Percentiles rank a stretch among this genome's conserved stretches.
phyloP scores from a whole-genome alignment of 441 rosid species.

The Omphalea diandra region DNA sequence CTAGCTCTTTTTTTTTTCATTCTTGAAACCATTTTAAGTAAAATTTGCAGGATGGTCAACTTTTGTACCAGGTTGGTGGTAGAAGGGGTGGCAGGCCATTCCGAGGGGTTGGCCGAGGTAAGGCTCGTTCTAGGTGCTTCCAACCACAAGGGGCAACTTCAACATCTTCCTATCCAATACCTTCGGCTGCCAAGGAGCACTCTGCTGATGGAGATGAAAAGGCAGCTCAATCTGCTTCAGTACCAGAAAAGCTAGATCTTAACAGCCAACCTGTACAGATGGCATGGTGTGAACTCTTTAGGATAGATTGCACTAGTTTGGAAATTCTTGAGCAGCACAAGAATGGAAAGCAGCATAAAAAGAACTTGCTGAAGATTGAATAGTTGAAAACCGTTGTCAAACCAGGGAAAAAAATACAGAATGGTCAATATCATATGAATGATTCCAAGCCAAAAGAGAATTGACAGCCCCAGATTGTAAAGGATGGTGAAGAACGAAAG shows the following conservation, averaged over 20 bases:
- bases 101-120: slow-evolving; percentile 16
- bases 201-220: slow-evolving; percentile 19
- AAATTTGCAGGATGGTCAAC: slow-evolving; percentile 33
- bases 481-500: slow-evolving; percentile 10
- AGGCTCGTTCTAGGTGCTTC: slow-evolving; percentile 14
- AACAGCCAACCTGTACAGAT: slow-evolving; percentile 18
- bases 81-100: slow-evolving; percentile 23
- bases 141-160: slow-evolving; percentile 6
- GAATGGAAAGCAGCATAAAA: slow-evolving; percentile 43
- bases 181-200: slow-evolving; percentile 18
- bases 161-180: slow-evolving; percentile 24
- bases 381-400: slow-evolving; percentile 24
- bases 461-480: slow-evolving; percentile 20
- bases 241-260: slow-evolving; percentile 20
- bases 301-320: slow-evolving; percentile 38
- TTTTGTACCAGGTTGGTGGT: slow-evolving; percentile 18
- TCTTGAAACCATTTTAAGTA: slow-evolving; percentile 9
- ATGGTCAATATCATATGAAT: slow-evolving; percentile 13
- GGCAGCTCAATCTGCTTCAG: slow-evolving; percentile 19
- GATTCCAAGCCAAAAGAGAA: slow-evolving; percentile 19
- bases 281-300: slow-evolving; percentile 43
- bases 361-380: slow-evolving; percentile 33
- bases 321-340: slow-evolving; percentile 44
- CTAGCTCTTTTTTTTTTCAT: slow-evolving; percentile 1
- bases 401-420: slow-evolving; percentile 16